Base-by-base conservation (phyloP, 257 asterid species). In the Solanum bulbocastanum region DNA sequence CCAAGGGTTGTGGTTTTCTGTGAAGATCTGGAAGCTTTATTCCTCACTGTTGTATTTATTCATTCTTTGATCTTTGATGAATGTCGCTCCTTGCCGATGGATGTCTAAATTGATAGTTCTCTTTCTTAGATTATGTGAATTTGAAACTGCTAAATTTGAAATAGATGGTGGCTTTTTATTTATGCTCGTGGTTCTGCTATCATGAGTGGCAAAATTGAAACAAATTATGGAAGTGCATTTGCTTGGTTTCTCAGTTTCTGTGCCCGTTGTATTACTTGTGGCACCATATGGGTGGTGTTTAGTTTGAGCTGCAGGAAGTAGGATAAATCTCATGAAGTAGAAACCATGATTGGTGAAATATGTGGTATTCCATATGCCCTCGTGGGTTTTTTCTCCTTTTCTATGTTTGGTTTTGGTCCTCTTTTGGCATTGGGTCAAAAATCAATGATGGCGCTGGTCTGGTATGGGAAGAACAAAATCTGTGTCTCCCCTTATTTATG, bases 1-100 rank as follows among this genome's bases (percentile, higher is more conserved):
- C 84, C 85, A 36, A 83, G 12, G 83, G 78, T 87, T 85, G 88
- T 90, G 89, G 89, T 83, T 87, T 88, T 87, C 87, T 69, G 44
- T 40, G 60, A 60, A 65, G 89, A 66, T 83, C 87, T 49, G 87
- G 74, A 23, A 83, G 78, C 89, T 86, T 85, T 85, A 78, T 46
- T 85, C 65, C 82, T 58, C 86, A 7, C 42, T 27, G 49, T 30
- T 27, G 72, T 72, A 78, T 52, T 37, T 52, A 25, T 85, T 85
- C 79, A 85, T 85, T 85, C 82, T 85, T 84, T 75, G 56, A 40
- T 36, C 79, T 65, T 75, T 76, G 69, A 42, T 37, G 60, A 36
- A 83, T 82, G 16, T 58, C 11, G 11, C 46, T 82, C 25, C 68
- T 46, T 33, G 42, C 39, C 32, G 20, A 25, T 62, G 82, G 87